phyloP scores from a whole-genome alignment of 2,329 filamentous ascomycete genomes.

The Orbilia quercus region DNA sequence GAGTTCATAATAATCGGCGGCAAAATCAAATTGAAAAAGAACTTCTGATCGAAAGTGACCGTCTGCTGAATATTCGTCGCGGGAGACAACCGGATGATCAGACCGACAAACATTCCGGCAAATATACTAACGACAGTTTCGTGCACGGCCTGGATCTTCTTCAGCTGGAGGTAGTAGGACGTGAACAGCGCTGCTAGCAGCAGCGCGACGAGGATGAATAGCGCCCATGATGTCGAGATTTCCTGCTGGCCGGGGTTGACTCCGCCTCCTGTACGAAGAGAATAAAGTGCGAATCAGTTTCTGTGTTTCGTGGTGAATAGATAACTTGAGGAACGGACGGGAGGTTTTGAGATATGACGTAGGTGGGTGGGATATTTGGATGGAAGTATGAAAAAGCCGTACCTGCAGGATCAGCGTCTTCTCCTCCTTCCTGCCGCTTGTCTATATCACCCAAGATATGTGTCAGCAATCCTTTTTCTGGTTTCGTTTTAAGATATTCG shows the following conservation, averaged over 20 bases:
- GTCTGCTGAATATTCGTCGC: slow-evolving; percentile 86
- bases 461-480: neutral
- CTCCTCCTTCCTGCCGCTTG: slow-evolving; percentile 51
- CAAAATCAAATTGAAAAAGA: slow-evolving; percentile 99
- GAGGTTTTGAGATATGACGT: slow-evolving; percentile 21
- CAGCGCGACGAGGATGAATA: slow-evolving; percentile 95
- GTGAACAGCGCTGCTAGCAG: slow-evolving; percentile 95
- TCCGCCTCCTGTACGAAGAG: slow-evolving; percentile 68
- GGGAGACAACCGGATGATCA: slow-evolving; percentile 83
- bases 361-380: slow-evolving; percentile 15
- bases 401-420: slow-evolving; percentile 44
- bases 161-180: slow-evolving; percentile 95
- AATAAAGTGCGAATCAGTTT: slow-evolving; percentile 62
- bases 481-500: neutral
- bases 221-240: slow-evolving; percentile 93
- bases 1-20: slow-evolving; percentile 97
- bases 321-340: too few relatives aligned
- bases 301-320: too few relatives aligned
- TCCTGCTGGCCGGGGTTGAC: slow-evolving; percentile 90
- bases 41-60: slow-evolving; percentile 97
- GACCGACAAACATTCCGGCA: slow-evolving; percentile 85
- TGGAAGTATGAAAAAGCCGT: slow-evolving; percentile 7
- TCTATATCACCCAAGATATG: slow-evolving; percentile 8
- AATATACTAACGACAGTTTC: slow-evolving; percentile 99
- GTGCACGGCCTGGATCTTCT: slow-evolving; percentile 96